Evolutionary conservation across 164 flowering plant genomes (phyloP).

Genomic region (Dillenia suffruticosa): DNA sequence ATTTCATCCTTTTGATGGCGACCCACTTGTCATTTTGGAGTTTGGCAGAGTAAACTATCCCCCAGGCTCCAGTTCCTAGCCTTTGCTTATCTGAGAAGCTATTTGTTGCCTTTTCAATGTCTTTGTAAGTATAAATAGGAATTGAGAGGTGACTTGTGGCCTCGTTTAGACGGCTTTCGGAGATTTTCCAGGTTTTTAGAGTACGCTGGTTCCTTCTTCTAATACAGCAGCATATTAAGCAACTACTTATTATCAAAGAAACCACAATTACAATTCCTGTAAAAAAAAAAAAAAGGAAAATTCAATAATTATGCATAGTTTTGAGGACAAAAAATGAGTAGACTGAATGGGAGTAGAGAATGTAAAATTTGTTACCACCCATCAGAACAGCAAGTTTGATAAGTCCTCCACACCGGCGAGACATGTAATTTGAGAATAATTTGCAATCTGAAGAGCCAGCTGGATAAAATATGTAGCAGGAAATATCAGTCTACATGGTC

Average conservation of each 20-base stretch:
- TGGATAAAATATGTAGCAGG: background rate
- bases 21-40: slow-evolving; percentile 59
- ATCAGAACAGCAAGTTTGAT: slow-evolving; percentile 42
- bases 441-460: slow-evolving; percentile 41
- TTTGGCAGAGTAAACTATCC: slow-evolving; percentile 80
- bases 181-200: slow-evolving; percentile 13
- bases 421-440: slow-evolving; percentile 36
- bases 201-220: slow-evolving; percentile 7
- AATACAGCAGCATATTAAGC: slow-evolving; percentile 23
- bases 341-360: too few relatives aligned
- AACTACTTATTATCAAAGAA: slow-evolving; percentile 29
- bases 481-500: slow-evolving; percentile 1
- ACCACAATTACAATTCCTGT: slow-evolving; percentile 56
- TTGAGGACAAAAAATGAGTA: too few relatives aligned
- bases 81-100: slow-evolving; percentile 57
- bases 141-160: slow-evolving; percentile 41
- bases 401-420: slow-evolving; percentile 56
- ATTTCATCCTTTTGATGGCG: slow-evolving; percentile 72
- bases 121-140: slow-evolving; percentile 66
- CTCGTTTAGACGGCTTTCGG: slow-evolving; percentile 34
- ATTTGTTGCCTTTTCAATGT: slow-evolving; percentile 72
- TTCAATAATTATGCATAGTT: background rate
- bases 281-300: slow-evolving; percentile 2
- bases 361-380: slow-evolving; percentile 46
- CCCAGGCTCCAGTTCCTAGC: slow-evolving; percentile 84